phyloP scores from a whole-genome alignment of 371 early-diverging fungal species.

The Actinomortierella wolfii region DNA sequence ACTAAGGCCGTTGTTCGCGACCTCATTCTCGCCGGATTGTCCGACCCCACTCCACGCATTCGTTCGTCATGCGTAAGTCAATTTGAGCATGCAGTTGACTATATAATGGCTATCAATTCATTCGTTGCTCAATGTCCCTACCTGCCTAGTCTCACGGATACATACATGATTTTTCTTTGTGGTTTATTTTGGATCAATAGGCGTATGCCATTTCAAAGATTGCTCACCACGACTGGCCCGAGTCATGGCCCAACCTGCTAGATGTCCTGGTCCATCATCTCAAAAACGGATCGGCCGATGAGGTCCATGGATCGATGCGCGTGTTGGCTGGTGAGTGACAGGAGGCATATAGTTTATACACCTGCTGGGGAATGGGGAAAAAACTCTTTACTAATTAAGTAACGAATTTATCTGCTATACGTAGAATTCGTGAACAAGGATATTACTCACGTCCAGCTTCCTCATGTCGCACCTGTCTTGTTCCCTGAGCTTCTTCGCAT shows the following conservation, averaged over 20 bases:
- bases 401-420: too few relatives aligned
- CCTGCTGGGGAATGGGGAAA: too few relatives aligned
- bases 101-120: too few relatives aligned
- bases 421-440: conserved; percentile 84
- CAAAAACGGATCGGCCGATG: conserved; percentile 66
- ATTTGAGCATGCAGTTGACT: too few relatives aligned
- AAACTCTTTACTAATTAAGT: too few relatives aligned
- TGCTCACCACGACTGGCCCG: conserved; percentile 93
- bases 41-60: conserved; percentile 45
- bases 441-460: conserved; percentile 86
- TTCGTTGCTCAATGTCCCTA: too few relatives aligned
- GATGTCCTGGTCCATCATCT: conserved; percentile 74
- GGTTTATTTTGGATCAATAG: conserved; percentile 26
- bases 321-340: conserved; percentile 71
- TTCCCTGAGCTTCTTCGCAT: conserved; percentile 84
- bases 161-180: background rate
- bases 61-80: conserved; percentile 37
- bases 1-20: conserved; percentile 45
- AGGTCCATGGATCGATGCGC: conserved; percentile 88
- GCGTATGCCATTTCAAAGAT: conserved; percentile 89
- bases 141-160: too few relatives aligned
- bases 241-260: conserved; percentile 92
- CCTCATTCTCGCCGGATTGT: conserved; percentile 37
- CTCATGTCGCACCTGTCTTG: conserved; percentile 76
- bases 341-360: too few relatives aligned